These are phyloP conservation scores for Albugo candida DNA, from an alignment of 352 stramenopile genomes.

Conservation along the genomic window DNA sequence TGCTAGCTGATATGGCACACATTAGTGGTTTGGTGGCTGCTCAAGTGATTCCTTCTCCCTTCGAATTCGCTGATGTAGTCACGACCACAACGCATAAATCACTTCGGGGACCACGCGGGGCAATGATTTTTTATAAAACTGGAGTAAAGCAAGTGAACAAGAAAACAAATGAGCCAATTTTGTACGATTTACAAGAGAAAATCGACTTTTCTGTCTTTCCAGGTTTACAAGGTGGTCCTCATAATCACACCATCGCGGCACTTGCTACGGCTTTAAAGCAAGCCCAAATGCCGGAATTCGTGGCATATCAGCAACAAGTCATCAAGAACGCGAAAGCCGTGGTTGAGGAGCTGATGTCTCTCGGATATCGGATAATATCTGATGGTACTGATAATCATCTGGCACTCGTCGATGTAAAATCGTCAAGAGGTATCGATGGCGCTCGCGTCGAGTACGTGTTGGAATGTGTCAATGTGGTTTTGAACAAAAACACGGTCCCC, in stretches of 20 bases:
- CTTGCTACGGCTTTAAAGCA: slow-evolving; percentile 96
- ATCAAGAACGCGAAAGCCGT: slow-evolving; percentile 82
- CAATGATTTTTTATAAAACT: slow-evolving; percentile 99
- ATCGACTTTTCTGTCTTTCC: slow-evolving; percentile 99
- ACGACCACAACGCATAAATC: slow-evolving; percentile 99
- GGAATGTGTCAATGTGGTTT: slow-evolving; percentile 92
- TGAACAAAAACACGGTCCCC: slow-evolving; percentile 98
- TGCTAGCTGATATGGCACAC: slow-evolving; percentile 99
- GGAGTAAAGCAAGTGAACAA: slow-evolving; percentile 85
- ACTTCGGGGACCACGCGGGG: slow-evolving; percentile 92
- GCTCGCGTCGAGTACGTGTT: slow-evolving; percentile 91
- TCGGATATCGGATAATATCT: slow-evolving; percentile 92
- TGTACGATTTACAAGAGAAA: slow-evolving; percentile 94
- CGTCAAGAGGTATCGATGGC: slow-evolving; percentile 83
- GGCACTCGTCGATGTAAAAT: slow-evolving; percentile 93
- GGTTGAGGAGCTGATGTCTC: slow-evolving; percentile 65
- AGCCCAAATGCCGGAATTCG: slow-evolving; percentile 86
- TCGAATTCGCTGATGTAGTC: slow-evolving; percentile 96
- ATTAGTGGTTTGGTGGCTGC: slow-evolving; percentile 95
- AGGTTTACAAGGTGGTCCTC: slow-evolving; percentile 94
- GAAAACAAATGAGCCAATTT: slow-evolving; percentile 79
- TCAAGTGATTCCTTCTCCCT: slow-evolving; percentile 92
- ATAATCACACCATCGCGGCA: slow-evolving; percentile 99
- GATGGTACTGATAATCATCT: slow-evolving; percentile 98
- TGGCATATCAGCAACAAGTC: slow-evolving; percentile 96